These are phyloP conservation scores for Hypoxylon sp. DNA, from an alignment of 2,329 filamentous ascomycete species.

Conservation along the genomic window DNA sequence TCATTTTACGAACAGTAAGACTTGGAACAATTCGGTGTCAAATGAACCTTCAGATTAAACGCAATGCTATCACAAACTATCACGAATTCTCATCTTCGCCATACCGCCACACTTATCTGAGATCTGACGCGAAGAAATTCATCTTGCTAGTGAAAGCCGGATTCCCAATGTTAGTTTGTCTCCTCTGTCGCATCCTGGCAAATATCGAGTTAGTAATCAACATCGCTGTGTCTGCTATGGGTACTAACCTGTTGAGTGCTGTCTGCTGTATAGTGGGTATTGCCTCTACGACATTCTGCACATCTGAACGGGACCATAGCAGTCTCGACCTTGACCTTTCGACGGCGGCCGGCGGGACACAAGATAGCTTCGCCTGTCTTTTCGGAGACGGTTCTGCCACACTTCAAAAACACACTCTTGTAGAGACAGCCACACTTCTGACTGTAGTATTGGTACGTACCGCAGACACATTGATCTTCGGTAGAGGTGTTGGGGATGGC, in stretches of 20 bases:
- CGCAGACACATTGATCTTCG: conserved; percentile 5
- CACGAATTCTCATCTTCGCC: neutral
- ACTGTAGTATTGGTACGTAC: conserved; percentile 23
- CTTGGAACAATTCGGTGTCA: neutral
- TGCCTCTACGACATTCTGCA: neutral
- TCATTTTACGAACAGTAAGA: neutral
- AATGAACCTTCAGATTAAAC: neutral
- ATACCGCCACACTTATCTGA: neutral
- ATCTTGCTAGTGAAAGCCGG: neutral
- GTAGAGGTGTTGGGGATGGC: conserved; percentile 1
- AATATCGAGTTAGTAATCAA: neutral
- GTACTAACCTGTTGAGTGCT: neutral
- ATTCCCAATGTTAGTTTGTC: neutral
- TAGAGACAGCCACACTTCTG: conserved; percentile 23
- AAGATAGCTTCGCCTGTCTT: conserved; percentile 10
- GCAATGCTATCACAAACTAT: neutral
- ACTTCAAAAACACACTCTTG: conserved; percentile 26
- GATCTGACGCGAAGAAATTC: neutral
- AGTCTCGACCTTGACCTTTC: conserved; percentile 5
- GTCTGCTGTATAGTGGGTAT: neutral
- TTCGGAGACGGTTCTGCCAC: conserved; percentile 5
- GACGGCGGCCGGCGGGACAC: neutral
- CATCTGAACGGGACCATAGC: conserved; percentile 22
- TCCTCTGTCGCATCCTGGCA: neutral
- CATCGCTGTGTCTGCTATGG: neutral